Evolutionary conservation across 208 protist species (phyloP), one percentile per base, ranked within the genome.

Genomic region (Trypanosoma lewisi): DNA sequence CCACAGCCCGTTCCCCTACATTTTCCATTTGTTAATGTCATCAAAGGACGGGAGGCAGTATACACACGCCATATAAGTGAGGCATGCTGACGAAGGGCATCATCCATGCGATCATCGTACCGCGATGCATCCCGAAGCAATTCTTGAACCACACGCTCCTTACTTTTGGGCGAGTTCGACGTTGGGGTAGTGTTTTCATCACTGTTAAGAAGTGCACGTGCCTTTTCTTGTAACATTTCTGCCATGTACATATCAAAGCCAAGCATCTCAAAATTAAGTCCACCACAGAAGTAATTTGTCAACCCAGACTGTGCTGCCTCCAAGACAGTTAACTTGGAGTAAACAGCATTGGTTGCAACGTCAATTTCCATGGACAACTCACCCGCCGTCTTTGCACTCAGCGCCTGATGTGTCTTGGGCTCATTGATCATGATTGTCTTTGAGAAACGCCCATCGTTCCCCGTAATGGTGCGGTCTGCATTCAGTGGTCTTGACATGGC

Each of bases 381-480:
- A 50, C 77, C 81, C 1, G 83, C 83, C n/a, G 91, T 79, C 27
- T 55, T 70, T 19, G 69, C 78, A 33, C 86, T 87, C 47, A 97
- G 75, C 3, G 54, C 60, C 70, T 97, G 91, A 68, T 97, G 56
- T 16, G 73, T 77, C 30, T 63, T 63, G 21, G 91, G 82, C 36
- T 93, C 83, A 75, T 96, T 96, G 50, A 96, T 76, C 79, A 86
- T 94, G 61, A 96, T 80, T 4, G 83, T 88, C 48, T 93, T 93
- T 30, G 83, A 91, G 67, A 94, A 96, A 28, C 86, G 83, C 23
- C 91, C 91, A 60, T 91, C 79, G 69, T 93, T 94, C 31, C 70
- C 74, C 14, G 86, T 91, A 60, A 93, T 77, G 28, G 84, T 94
- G 64, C 71, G 83, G 56, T 84, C 70, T 34, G 67, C 61, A 75